These are phyloP conservation scores for Peronosclerospora sorghi DNA, from an alignment of 352 stramenopile species.

Conservation along the genomic window DNA sequence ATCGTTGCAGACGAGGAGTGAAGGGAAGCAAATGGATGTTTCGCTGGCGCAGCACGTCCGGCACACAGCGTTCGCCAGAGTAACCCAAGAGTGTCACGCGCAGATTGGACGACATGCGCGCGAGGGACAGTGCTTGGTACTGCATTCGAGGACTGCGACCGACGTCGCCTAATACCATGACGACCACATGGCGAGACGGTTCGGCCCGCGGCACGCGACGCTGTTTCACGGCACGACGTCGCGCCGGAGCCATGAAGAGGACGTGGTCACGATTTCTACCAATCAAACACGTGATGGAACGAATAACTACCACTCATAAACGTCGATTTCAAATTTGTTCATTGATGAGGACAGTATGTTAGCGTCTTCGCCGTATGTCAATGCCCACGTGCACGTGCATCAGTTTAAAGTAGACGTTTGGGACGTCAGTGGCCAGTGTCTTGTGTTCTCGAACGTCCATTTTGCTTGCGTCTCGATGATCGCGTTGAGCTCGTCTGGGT, in stretches of 20 bases:
- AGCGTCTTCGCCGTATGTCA: not conserved
- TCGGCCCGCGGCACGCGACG: slow-evolving; percentile 3
- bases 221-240: slow-evolving; percentile 12
- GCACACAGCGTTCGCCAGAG: slow-evolving; percentile 83
- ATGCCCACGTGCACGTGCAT: slow-evolving; percentile 10
- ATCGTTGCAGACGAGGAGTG: slow-evolving; percentile 40
- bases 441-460: slow-evolving; percentile 9
- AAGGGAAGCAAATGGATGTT: slow-evolving; percentile 79
- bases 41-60: slow-evolving; percentile 37
- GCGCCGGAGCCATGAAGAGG: slow-evolving; percentile 6
- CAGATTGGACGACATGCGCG: slow-evolving; percentile 47
- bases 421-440: slow-evolving; percentile 15
- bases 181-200: slow-evolving; percentile 52
- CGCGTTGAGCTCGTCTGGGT: not conserved
- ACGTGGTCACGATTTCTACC: slow-evolving; percentile 7
- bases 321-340: too few species aligned
- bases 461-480: too few species aligned
- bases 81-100: slow-evolving; percentile 91
- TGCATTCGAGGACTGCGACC: slow-evolving; percentile 98
- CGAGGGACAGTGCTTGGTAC: slow-evolving; percentile 95
- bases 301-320: too few species aligned
- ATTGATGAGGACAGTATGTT: too few species aligned
- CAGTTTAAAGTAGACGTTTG: slow-evolving; percentile 11
- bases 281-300: too few species aligned
- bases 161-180: slow-evolving; percentile 92